phyloP scores from a whole-genome alignment of 2,329 filamentous ascomycete species.

The Sordariomycetes sp. region DNA sequence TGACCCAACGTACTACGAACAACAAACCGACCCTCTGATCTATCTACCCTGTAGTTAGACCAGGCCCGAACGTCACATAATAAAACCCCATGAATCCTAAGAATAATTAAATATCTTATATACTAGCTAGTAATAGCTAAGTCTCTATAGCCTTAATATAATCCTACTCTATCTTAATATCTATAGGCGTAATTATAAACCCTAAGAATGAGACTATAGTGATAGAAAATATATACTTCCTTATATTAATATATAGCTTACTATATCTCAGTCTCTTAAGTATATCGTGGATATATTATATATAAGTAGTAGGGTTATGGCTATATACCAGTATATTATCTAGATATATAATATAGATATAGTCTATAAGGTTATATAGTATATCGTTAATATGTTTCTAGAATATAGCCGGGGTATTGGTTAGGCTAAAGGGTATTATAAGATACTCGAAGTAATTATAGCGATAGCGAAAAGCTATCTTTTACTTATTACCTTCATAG shows the following conservation, averaged over 20 bases:
- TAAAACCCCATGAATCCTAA: slow-evolving; percentile 8
- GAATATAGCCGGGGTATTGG: neutral
- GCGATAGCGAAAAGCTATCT: neutral
- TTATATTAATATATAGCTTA: slow-evolving; percentile 1
- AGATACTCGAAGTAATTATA: slow-evolving; percentile 3
- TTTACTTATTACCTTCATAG: slow-evolving; percentile 1
- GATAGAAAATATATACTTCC: slow-evolving; percentile 1
- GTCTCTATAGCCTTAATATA: slow-evolving; percentile 4
- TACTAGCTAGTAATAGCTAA: slow-evolving; percentile 4
- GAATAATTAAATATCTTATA: slow-evolving; percentile 16
- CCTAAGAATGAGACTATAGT: slow-evolving; percentile 3
- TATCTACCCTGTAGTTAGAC: too few species aligned
- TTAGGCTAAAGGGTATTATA: slow-evolving; percentile 1
- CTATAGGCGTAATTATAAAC: slow-evolving; percentile 1
- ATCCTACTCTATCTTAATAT: slow-evolving; percentile 3
- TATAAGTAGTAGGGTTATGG: slow-evolving; percentile 4
- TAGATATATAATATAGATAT: slow-evolving; percentile 4
- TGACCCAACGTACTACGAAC: too few species aligned
- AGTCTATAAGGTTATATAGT: slow-evolving; percentile 5
- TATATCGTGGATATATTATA: slow-evolving; percentile 4
- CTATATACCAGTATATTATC: slow-evolving; percentile 6
- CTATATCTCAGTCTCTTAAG: slow-evolving; percentile 2
- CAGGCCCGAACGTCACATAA: too few species aligned
- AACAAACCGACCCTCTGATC: too few species aligned
- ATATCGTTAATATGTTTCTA: slow-evolving; percentile 5